Evolutionary conservation across 768 basidiomycete genomes (phyloP).

Genomic region (Mycena olivaceomarginata): DNA sequence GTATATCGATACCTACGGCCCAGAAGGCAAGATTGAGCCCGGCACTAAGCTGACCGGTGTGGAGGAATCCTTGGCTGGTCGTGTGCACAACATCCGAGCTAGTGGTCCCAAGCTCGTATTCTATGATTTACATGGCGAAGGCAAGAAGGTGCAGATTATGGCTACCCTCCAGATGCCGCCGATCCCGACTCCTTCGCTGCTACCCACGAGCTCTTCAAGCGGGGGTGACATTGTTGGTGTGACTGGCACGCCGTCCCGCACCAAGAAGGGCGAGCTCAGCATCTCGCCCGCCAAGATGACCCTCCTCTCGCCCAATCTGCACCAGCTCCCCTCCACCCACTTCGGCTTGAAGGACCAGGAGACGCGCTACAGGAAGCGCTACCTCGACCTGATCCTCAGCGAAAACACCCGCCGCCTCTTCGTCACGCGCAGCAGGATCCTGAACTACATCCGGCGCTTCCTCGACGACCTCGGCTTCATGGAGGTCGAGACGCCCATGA

Average conservation of each 20-base stretch:
- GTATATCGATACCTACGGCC: constrained; percentile 86
- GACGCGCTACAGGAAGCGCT: constrained; percentile 98
- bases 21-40: constrained; percentile 80
- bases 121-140: constrained; percentile 96
- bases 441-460: constrained; percentile 96
- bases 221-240: constrained; percentile 98
- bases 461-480: constrained; percentile 95
- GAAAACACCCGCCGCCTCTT: constrained; percentile 93
- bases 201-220: constrained; percentile 90
- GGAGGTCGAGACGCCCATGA: constrained; percentile 99
- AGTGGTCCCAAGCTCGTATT: constrained; percentile 91
- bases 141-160: constrained; percentile 95
- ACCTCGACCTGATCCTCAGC: constrained; percentile 98
- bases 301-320: constrained; percentile 96
- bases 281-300: constrained; percentile 88
- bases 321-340: constrained; percentile 94
- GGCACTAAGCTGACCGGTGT: constrained; percentile 79
- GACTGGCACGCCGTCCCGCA: constrained; percentile 90
- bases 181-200: constrained; percentile 80
- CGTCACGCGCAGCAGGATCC: constrained; percentile 89
- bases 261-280: constrained; percentile 96
- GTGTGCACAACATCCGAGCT: constrained; percentile 92
- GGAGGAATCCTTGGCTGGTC: constrained; percentile 86
- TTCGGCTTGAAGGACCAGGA: constrained; percentile 98
- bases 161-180: constrained; percentile 87